Conservation (phyloP, 768 basidiomycete genomes). For the Zangia roseola region DNA sequence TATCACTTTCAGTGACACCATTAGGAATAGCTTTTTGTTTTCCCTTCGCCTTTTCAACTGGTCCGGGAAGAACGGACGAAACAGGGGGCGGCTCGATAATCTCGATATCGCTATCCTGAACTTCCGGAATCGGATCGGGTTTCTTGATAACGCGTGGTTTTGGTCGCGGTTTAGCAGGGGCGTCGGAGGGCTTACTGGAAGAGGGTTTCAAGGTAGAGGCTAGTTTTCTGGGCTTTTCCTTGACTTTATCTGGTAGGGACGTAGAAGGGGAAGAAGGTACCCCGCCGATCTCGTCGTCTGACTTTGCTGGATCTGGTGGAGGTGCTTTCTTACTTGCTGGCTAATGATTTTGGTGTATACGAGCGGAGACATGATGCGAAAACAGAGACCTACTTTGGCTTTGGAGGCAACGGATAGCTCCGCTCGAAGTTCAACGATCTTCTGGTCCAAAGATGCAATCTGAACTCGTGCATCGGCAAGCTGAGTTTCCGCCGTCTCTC, state of each 20-base stretch:
- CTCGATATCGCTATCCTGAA: conserved; percentile 34
- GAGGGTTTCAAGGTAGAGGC: conserved; percentile 17
- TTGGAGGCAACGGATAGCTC: conserved; percentile 41
- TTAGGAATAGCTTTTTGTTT: conserved; percentile 37
- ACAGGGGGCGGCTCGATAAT: conserved; percentile 17
- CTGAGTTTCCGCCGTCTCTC: conserved; percentile 34
- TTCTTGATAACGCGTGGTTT: conserved; percentile 20
- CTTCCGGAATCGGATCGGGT: conserved; percentile 15
- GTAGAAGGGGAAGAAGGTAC: conserved; percentile 14
- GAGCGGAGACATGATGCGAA: conserved; percentile 5
- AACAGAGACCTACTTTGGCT: conserved; percentile 19
- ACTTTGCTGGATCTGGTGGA: conserved; percentile 6
- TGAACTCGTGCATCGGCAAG: conserved; percentile 33
- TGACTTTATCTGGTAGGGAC: conserved; percentile 12
- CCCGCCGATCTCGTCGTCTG: conserved; percentile 27
- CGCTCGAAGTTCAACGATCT: conserved; percentile 43
- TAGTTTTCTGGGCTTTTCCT: conserved; percentile 16
- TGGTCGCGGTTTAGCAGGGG: conserved; percentile 22
- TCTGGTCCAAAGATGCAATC: conserved; percentile 32
- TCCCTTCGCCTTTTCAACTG: conserved; percentile 32
- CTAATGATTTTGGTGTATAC: conserved; percentile 7
- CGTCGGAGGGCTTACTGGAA: conserved; percentile 15
- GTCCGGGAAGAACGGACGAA: conserved; percentile 19
- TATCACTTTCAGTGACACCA: conserved; percentile 15
- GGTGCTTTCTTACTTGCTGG: conserved; percentile 8